Base-by-base conservation (phyloP, 176 grass and related monocot species). In the Areca catechu region DNA sequence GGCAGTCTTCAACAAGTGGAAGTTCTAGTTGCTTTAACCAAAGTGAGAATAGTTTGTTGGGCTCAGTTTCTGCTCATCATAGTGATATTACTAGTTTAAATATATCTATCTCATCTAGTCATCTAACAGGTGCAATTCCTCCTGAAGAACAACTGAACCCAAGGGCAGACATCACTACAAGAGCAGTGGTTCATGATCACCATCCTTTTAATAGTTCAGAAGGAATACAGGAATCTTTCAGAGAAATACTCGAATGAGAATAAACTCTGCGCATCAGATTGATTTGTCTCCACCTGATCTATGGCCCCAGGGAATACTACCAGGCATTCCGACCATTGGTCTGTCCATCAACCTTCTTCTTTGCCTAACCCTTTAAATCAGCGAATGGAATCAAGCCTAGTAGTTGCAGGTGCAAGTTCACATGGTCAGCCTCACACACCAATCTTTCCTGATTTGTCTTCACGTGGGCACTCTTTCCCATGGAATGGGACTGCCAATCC, bases 241-340 rank as follows among this genome's bases (percentile, higher is more conserved):
- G 49, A 53, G 49, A 19, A 72, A 53, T 23, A 53, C 49, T 61
- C 57, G 70, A 62, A 61, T 72, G 48, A 61, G 58, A 72, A 54
- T 62, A 24, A 48, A 19, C 19, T 58, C 28, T 67, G 51, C 58
- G 16, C 24, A 72, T 62, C 58, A 22, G 29, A 5, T 19, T 58
- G 59, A 72, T 22, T 43, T 19, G 21, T 37, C 48, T 47, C 17
- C 19, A 20, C 50, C 70, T 54, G 24, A 62, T 47, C 12, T 72
- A 62, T 72, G 50, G 22, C 50, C 58, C 15, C 70, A 52, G 50
- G 28, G 48, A 72, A 59, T 60, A 60, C 14, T 34, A 54, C 30
- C 4, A 51, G 49, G 15, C 24, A 20, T 54, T 43, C 59, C 54
- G 54, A 72, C 62, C 49, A 16, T 29, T 62, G 58, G 24, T n/a